These are phyloP conservation scores for Claviceps africana DNA, from an alignment of 2,329 filamentous ascomycete species.

Conservation along the genomic window DNA sequence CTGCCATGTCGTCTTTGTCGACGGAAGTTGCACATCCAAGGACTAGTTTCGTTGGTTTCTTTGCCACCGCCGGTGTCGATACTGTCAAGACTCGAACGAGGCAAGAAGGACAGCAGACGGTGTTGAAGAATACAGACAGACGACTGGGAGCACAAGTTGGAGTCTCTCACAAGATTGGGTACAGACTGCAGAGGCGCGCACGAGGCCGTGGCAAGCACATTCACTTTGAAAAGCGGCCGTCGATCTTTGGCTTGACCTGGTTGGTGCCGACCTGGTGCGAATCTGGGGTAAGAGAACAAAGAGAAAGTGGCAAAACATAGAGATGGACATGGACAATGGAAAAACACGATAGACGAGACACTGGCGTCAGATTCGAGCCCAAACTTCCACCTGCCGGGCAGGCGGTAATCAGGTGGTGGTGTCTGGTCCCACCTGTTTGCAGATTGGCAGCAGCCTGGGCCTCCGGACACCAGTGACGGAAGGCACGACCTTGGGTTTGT, in stretches of 20 bases:
- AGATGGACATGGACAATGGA: not conserved
- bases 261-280: not conserved
- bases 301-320: not conserved
- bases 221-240: not conserved
- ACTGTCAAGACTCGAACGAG: not conserved
- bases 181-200: not conserved
- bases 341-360: not conserved
- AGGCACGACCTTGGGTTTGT: not conserved
- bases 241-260: not conserved
- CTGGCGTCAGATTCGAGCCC: not conserved
- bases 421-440: conserved; percentile 1
- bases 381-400: conserved; percentile 1
- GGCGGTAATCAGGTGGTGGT: conserved; percentile 4
- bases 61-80: not conserved
- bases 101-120: not conserved
- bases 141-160: not conserved
- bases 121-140: not conserved
- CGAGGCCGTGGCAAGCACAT: not conserved
- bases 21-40: not conserved
- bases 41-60: not conserved
- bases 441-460: not conserved
- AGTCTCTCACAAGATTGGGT: not conserved
- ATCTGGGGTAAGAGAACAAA: not conserved
- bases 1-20: not conserved
- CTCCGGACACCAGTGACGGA: not conserved